These are phyloP conservation scores for Fragaria nilgerrensis DNA, from an alignment of 306 rosid genomes.

Conservation along the genomic window DNA sequence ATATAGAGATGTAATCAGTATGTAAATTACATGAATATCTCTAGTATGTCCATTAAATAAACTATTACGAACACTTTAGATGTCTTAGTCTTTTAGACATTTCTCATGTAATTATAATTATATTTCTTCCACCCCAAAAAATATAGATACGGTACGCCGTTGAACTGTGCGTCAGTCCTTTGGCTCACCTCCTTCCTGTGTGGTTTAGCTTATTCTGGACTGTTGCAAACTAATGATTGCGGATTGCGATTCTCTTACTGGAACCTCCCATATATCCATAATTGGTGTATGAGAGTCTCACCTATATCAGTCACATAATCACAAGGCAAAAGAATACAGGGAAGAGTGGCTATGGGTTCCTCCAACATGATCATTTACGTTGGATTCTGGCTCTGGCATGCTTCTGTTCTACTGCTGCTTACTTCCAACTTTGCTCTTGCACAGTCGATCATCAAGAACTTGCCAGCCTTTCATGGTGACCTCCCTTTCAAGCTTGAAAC, in stretches of 20 bases:
- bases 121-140: no score
- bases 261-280: neutral
- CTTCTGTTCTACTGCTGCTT: slow-evolving; percentile 1
- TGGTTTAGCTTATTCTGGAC: neutral
- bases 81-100: no score
- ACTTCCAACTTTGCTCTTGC: neutral
- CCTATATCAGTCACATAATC: neutral
- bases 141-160: no score
- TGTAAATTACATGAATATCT: no score
- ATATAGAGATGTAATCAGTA: no score
- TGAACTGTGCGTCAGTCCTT: no score
- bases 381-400: neutral
- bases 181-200: no score
- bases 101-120: no score
- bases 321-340: neutral
- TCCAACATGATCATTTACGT: neutral
- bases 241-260: neutral
- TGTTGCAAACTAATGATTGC: neutral
- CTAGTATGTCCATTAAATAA: no score
- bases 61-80: no score
- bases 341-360: neutral
- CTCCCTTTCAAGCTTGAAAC: slow-evolving; percentile 16
- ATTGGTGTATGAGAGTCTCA: neutral
- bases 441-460: slow-evolving; percentile 13
- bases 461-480: slow-evolving; percentile 3